A percentile compares a stretch with the other conserved stretches of the same genome.
Conservation (phyloP, 2,329 filamentous ascomycete species). For the Venturia nashicola region DNA sequence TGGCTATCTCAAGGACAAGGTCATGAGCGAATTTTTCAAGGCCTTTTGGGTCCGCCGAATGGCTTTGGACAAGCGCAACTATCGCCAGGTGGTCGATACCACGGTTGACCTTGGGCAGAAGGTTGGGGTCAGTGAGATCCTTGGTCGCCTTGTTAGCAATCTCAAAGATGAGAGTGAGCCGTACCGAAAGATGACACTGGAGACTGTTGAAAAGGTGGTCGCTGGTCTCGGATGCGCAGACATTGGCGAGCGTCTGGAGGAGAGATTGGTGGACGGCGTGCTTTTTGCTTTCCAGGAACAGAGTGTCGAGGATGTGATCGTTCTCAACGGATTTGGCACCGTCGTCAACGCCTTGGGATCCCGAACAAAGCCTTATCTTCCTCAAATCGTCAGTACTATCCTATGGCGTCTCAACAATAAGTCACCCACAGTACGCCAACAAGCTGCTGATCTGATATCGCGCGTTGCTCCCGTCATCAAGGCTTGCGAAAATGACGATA, state of each 20-base stretch:
- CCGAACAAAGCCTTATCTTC: slow-evolving; percentile 89
- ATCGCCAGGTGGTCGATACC: slow-evolving; percentile 93
- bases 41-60: slow-evolving; percentile 96
- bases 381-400: slow-evolving; percentile 93
- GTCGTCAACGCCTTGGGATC: slow-evolving; percentile 91
- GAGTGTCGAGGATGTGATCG: slow-evolving; percentile 87
- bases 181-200: slow-evolving; percentile 98
- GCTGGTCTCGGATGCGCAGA: slow-evolving; percentile 88
- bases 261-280: slow-evolving; percentile 88
- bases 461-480: slow-evolving; percentile 98
- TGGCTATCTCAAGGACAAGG: slow-evolving; percentile 87
- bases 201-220: slow-evolving; percentile 94
- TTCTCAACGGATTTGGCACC: slow-evolving; percentile 95
- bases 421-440: slow-evolving; percentile 88
- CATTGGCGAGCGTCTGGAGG: slow-evolving; percentile 83
- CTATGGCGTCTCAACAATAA: slow-evolving; percentile 97
- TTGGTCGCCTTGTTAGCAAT: slow-evolving; percentile 86
- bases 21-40: slow-evolving; percentile 95
- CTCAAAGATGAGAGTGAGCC: slow-evolving; percentile 97
- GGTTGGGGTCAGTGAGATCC: slow-evolving; percentile 90
- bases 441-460: slow-evolving; percentile 91
- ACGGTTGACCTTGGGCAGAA: slow-evolving; percentile 96
- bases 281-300: slow-evolving; percentile 96
- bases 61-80: slow-evolving; percentile 95
- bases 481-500: slow-evolving; percentile 88